Base-by-base conservation (phyloP, 805 yeast genomes). In the Nakazawaea laoshanensis region DNA sequence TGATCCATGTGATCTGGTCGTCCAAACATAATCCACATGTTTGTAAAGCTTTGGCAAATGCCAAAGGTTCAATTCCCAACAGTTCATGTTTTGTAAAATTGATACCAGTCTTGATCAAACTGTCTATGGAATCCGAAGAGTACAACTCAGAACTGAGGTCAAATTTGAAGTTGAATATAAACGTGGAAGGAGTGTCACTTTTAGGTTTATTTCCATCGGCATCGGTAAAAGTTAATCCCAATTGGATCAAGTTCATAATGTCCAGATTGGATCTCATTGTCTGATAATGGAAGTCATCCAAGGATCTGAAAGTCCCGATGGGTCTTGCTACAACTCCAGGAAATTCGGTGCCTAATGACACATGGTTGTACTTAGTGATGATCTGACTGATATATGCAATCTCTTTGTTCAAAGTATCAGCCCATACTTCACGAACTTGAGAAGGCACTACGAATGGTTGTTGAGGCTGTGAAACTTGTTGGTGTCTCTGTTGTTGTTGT, bases 301-400 rank as follows among this genome's bases (percentile, higher is more conserved):
- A 83, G 2, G 92, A 77, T 46, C 85, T 75, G 58, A 92, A 92
- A 13, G 84, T 75, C 13, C 98, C 98, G 39, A 92, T 83, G 11
- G 98, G 98, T 46, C 98, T 72, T 3, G 95, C 95, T 18, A 89
- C 80, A 15, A 94, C 84, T 0, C 98, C 98, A 0, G 96, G 96
- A 50, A 92, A 87, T 54, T 92, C 97, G 29, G 94, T 87, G 45
- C 87, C 88, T 38, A 87, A 70, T 3, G 84, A 70, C 17, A 81
- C 70, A 43, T 66, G 63, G 35, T 75, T 70, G 45, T 69, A 77
- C 38, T 68, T 69, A 33, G 63, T 70, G 26, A 77, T 63, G 19
- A 80, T 61, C 33, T 68, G 66, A 41, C 87, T 65, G 32, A 82
- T 70, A 9, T 68, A 56, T 38, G 66, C 69, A 54, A 81, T 74